Evolutionary conservation across 768 basidiomycete genomes (phyloP).

Genomic region (Paxillus involutus): DNA sequence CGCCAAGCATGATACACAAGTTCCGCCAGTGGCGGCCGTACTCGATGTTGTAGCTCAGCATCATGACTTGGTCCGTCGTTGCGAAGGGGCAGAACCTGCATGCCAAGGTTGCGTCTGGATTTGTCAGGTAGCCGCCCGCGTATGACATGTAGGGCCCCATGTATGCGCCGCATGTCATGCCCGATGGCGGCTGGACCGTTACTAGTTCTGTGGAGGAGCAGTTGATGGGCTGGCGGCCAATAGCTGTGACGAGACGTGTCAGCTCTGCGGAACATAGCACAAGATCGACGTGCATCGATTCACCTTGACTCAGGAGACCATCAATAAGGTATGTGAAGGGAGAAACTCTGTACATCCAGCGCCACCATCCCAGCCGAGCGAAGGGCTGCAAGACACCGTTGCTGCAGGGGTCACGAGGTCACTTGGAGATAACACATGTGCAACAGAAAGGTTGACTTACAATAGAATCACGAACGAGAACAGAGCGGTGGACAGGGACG

Average conservation of each 20-base stretch:
- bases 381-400: slow-evolving; percentile 50
- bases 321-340: slow-evolving; percentile 54
- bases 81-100: slow-evolving; percentile 58
- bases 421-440: background rate
- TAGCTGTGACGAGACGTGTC: slow-evolving; percentile 31
- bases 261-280: background rate
- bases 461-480: slow-evolving; percentile 45
- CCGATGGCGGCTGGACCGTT: slow-evolving; percentile 50
- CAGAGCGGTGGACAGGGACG: slow-evolving; percentile 36
- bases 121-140: slow-evolving; percentile 56
- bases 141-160: slow-evolving; percentile 46
- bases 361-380: slow-evolving; percentile 33
- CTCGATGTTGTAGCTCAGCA: slow-evolving; percentile 50
- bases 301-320: slow-evolving; percentile 34
- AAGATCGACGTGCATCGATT: background rate
- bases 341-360: slow-evolving; percentile 42
- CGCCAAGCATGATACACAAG: slow-evolving; percentile 50
- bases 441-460: slow-evolving; percentile 23
- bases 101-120: slow-evolving; percentile 47
- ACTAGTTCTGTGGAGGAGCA: slow-evolving; percentile 58
- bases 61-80: slow-evolving; percentile 48
- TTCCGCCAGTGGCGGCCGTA: slow-evolving; percentile 57
- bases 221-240: slow-evolving; percentile 41
- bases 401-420: slow-evolving; percentile 19
- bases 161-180: slow-evolving; percentile 53